Evolutionary conservation across 352 stramenopile species (phyloP), one percentile per base, ranked within the genome.

Genomic region (Sclerospora graminicola): DNA sequence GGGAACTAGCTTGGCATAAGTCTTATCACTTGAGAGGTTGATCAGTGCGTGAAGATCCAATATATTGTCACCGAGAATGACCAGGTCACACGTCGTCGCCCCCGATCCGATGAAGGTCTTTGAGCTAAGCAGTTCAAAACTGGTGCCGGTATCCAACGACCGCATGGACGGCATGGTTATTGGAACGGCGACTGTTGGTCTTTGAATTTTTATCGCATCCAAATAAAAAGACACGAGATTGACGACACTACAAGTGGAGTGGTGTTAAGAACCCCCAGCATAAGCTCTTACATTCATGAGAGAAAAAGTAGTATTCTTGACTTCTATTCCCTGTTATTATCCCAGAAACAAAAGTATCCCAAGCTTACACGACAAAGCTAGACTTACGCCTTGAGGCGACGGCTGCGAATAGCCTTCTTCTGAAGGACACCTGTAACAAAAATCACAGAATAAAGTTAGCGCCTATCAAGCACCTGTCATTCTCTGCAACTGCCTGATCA

Each of bases 371-470:
- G 42, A 54, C 19, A 48, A 41, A 24, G 50, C 23, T 33, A 59
- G 40, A 26, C 54, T 84, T 89, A 89, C 15, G 77, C 77, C 69
- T 86, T 86, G 54, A 81, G 38, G 61, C 77, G 77, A 63, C 77
- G 77, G 71, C 71, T 86, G 67, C 77, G 77, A 57, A 89, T 85
- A 38, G 71, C 56, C 63, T 82, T 84, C 66, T 86, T 85, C 65
- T 85, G 63, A 30, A 88, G 76, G 23, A 87, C 69, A 73, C 66
- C 63, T 78, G 23, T 19, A 30, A 35, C 30, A 35, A 15, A 15
- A n/a, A n/a, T n/a, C n/a, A n/a, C n/a, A n/a, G n/a, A n/a, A n/a
- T n/a, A n/a, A n/a, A n/a, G n/a, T n/a, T n/a, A n/a, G n/a, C n/a
- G n/a, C n/a, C n/a, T n/a, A n/a, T n/a, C n/a, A n/a, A 18, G 13